Evolutionary conservation across 768 basidiomycete genomes (phyloP).

Genomic region (Pulveroboletus sp.): DNA sequence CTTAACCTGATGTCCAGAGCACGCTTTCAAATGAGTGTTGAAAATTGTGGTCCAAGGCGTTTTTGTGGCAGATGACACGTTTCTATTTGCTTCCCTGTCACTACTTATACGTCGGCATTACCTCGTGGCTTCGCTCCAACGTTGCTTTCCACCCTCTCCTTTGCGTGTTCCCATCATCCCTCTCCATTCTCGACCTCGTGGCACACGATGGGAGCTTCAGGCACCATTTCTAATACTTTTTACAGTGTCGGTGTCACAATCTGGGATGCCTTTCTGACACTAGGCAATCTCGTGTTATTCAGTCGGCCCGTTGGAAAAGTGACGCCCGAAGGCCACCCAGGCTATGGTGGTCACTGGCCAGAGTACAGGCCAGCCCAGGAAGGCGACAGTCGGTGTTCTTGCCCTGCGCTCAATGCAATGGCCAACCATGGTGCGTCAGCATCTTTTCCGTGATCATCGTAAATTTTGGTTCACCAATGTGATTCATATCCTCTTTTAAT

Average conservation of each 20-base stretch:
- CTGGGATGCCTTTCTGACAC: constrained; percentile 21
- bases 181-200: background rate
- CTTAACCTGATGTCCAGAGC: no score
- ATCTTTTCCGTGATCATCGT: background rate
- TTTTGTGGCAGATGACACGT: no score
- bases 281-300: constrained; percentile 16
- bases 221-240: constrained; percentile 3
- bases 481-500: background rate
- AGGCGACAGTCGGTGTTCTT: constrained; percentile 66
- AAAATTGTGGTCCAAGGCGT: no score
- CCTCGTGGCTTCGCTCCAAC: background rate
- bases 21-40: no score
- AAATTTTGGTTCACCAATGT: background rate
- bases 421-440: constrained; percentile 71
- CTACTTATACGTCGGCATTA: constrained; percentile 7
- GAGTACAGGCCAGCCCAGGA: constrained; percentile 53
- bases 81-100: background rate
- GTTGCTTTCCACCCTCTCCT: background rate
- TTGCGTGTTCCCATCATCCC: constrained; percentile 22
- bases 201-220: constrained; percentile 13
- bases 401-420: constrained; percentile 75
- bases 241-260: constrained; percentile 6
- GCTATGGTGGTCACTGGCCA: constrained; percentile 64
- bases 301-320: constrained; percentile 44
- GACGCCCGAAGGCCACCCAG: constrained; percentile 50